Percentiles rank a stretch among this genome's conserved stretches.
Evolutionary conservation across 192 early-diverging fungal genomes (phyloP).

Genomic region (Mortierella hygrophila): DNA sequence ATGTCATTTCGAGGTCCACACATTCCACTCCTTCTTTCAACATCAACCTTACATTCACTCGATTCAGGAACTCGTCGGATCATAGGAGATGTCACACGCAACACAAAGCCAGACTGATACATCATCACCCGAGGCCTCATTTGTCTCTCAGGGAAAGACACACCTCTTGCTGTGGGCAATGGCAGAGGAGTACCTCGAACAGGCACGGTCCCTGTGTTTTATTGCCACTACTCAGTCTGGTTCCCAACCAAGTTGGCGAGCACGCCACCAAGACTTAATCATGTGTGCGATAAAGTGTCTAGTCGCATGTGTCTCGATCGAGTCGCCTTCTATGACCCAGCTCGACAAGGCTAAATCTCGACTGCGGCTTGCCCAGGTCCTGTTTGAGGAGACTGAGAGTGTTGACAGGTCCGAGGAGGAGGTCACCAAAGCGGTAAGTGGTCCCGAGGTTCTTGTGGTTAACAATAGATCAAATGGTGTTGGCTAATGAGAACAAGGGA

Average conservation of each 20-base stretch:
- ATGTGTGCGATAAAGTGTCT: slow-evolving; percentile 56
- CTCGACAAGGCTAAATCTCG: slow-evolving; percentile 51
- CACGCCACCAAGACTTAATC: slow-evolving; percentile 44
- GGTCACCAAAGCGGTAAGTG: slow-evolving; percentile 43
- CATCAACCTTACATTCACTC: not conserved
- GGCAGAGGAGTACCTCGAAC: slow-evolving; percentile 42
- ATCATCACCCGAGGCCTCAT: not conserved
- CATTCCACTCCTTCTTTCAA: not conserved
- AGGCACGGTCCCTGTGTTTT: slow-evolving; percentile 46
- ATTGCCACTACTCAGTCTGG: slow-evolving; percentile 36
- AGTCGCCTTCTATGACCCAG: slow-evolving; percentile 43
- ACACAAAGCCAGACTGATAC: not conserved
- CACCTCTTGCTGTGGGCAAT: slow-evolving; percentile 40
- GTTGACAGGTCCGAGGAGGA: slow-evolving; percentile 39
- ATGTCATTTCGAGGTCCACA: not conserved
- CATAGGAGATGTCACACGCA: not conserved
- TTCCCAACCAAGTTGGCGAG: slow-evolving; percentile 38
- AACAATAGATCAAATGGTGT: not conserved
- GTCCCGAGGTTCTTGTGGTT: not conserved
- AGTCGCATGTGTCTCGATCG: slow-evolving; percentile 32
- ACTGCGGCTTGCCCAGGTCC: slow-evolving; percentile 53
- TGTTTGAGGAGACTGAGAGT: slow-evolving; percentile 59
- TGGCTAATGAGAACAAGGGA: not conserved
- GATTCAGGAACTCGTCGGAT: not conserved
- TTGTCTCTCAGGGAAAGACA: slow-evolving; percentile 26